Conservation (phyloP, 2,329 filamentous ascomycete species). For the Cordyceps cateniannulata region DNA sequence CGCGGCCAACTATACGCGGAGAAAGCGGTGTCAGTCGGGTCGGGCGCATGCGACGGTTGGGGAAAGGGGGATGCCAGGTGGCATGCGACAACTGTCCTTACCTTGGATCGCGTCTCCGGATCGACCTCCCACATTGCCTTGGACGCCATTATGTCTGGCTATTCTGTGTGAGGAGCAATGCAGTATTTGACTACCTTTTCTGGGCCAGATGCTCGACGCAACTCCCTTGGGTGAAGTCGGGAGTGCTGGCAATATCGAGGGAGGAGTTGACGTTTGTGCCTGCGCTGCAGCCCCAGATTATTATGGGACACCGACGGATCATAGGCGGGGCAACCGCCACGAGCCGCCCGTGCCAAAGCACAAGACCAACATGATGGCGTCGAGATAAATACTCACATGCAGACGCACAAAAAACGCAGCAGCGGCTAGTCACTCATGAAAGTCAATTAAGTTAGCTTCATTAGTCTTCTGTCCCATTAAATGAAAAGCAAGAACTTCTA, state of each 20-base stretch:
- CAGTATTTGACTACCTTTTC: neutral
- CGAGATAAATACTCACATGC: neutral
- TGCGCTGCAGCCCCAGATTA: conserved; percentile 7
- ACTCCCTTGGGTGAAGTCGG: neutral
- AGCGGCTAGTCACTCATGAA: neutral
- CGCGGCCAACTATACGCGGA: conserved; percentile 63
- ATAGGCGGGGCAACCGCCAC: conserved; percentile 13
- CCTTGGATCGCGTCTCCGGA: conserved; percentile 93
- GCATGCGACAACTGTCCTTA: conserved; percentile 30
- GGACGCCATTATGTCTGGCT: conserved; percentile 44
- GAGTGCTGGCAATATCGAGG: conserved; percentile 6
- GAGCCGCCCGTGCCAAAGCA: neutral
- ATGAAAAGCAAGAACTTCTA: neutral
- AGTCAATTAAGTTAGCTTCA: conserved; percentile 5
- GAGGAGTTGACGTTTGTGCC: neutral
- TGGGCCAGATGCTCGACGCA: neutral
- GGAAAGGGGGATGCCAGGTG: neutral
- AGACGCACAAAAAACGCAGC: neutral
- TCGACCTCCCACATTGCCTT: conserved; percentile 98
- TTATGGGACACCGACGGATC: conserved; percentile 6
- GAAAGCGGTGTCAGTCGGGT: conserved; percentile 14
- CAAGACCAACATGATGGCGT: neutral
- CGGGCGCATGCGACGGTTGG: neutral
- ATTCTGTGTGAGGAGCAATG: neutral
- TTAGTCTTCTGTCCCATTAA: conserved; percentile 6